phyloP scores from a whole-genome alignment of 208 protist species.

The Trypanosoma avium region DNA sequence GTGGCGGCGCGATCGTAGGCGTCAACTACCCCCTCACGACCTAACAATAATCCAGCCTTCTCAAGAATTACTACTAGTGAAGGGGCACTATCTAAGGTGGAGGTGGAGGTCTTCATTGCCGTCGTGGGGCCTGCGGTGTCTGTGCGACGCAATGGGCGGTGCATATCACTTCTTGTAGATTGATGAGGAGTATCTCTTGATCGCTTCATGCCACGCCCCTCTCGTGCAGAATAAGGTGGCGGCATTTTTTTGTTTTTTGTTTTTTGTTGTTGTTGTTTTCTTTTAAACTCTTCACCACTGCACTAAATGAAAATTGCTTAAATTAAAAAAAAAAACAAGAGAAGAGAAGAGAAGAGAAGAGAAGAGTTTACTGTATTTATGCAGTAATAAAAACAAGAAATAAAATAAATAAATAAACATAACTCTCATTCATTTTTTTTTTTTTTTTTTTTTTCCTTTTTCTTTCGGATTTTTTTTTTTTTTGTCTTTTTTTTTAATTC shows the following conservation, averaged over 20 bases:
- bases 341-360: background rate
- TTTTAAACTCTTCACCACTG: too few species aligned
- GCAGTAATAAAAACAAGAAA: conserved; percentile 4
- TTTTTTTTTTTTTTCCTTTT: conserved; percentile 3
- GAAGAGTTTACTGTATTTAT: background rate
- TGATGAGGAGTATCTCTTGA: background rate
- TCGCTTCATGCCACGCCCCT: conserved; percentile 2
- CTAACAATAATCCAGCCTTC: conserved; percentile 78
- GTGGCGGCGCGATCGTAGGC: conserved; percentile 81
- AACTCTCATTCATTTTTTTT: background rate
- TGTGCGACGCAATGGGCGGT: conserved; percentile 12
- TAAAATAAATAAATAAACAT: conserved; percentile 1
- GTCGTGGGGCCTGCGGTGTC: background rate
- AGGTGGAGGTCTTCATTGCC: background rate
- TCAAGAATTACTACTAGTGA: conserved; percentile 87
- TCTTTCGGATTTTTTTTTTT: too few species aligned
- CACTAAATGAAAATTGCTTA: background rate
- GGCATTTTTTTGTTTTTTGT: too few species aligned
- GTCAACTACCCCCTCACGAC: conserved; percentile 74
- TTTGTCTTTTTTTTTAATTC: background rate
- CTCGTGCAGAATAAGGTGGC: background rate
- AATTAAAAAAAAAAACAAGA: conserved; percentile 5
- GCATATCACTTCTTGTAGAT: background rate
- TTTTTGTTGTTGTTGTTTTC: too few species aligned
- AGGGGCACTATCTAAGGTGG: too few species aligned